Conservation (phyloP, 2,329 filamentous ascomycete species). For the Fusarium mundagurra region DNA sequence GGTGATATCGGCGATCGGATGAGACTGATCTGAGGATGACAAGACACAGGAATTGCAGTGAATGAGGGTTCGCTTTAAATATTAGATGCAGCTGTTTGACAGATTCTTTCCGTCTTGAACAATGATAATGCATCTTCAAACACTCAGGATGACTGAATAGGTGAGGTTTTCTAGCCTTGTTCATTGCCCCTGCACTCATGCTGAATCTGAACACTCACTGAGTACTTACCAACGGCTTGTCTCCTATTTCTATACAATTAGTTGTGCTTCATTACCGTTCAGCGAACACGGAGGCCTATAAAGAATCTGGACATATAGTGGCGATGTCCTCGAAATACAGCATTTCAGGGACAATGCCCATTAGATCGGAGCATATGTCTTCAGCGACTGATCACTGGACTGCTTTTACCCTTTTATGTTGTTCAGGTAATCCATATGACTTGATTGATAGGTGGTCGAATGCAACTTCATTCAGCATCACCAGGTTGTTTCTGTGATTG, state of each 20-base stretch:
- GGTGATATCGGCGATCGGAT: background rate
- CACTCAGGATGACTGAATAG: background rate
- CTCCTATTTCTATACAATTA: background rate
- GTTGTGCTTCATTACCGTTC: background rate
- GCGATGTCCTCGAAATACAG: background rate
- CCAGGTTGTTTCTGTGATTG: background rate
- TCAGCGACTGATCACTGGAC: background rate
- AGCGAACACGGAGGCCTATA: background rate
- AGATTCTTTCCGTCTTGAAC: background rate
- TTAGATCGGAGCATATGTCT: no score
- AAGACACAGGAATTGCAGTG: background rate
- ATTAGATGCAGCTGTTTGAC: background rate
- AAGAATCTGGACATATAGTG: background rate
- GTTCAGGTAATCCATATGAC: no score
- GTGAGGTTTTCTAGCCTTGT: background rate
- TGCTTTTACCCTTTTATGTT: background rate
- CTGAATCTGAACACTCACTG: background rate
- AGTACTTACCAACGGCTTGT: background rate
- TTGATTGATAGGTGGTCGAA: no score
- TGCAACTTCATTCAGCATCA: background rate
- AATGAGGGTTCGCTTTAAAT: background rate
- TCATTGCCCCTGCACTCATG: background rate
- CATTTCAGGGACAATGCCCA: background rate
- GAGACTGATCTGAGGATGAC: background rate
- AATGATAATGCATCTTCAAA: background rate